phyloP scores from a whole-genome alignment of 345 rosid genomes.

The Punica granatum region DNA sequence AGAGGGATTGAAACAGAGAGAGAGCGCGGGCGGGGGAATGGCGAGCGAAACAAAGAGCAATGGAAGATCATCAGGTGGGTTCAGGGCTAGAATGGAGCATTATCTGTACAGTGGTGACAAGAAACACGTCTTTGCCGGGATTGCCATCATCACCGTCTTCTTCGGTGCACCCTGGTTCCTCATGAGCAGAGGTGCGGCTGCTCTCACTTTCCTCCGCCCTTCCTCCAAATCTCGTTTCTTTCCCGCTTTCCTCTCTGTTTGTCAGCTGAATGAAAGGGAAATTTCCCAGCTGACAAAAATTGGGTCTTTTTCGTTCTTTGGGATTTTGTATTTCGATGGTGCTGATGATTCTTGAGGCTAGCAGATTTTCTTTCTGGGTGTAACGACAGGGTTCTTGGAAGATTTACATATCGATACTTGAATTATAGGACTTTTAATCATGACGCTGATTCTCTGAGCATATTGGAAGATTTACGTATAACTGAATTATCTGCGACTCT shows the following conservation, averaged over 20 bases:
- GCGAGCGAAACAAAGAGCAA: conserved; percentile 28
- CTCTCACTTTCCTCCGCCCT: background rate
- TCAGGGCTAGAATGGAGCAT: conserved; percentile 50
- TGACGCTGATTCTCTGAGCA: background rate
- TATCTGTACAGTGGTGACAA: conserved; percentile 79
- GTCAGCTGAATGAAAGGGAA: background rate
- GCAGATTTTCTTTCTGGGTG: background rate
- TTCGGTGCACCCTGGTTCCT: conserved; percentile 82
- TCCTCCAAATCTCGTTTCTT: background rate
- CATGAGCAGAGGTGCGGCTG: conserved; percentile 61
- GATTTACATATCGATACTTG: background rate
- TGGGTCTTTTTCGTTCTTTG: background rate
- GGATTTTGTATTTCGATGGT: too few species aligned
- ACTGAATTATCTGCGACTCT: too few species aligned
- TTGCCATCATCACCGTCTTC: conserved; percentile 42
- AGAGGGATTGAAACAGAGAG: background rate
- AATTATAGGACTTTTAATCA: background rate
- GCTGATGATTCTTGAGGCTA: too few species aligned
- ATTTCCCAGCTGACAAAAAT: background rate
- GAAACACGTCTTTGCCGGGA: conserved; percentile 74
- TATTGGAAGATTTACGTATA: too few species aligned
- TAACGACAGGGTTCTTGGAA: background rate
- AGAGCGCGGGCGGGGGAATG: conserved; percentile 18
- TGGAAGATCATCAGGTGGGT: conserved; percentile 28
- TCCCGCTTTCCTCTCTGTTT: background rate